Conservation (phyloP, 176 grass and related monocot species). For the Triticum turgidum region DNA sequence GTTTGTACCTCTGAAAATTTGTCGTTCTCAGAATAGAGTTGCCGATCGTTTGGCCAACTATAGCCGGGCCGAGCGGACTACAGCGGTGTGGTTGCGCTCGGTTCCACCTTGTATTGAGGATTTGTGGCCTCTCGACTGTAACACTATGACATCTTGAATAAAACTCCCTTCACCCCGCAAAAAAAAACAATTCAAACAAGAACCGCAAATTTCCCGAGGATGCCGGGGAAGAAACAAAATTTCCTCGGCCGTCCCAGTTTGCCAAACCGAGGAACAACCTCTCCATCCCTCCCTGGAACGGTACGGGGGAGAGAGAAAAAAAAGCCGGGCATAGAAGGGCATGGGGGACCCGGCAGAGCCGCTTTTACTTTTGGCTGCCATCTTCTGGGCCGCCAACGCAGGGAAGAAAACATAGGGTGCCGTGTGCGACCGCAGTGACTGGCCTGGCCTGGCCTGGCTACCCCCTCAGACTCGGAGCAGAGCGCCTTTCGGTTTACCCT, state of each 20-base stretch:
- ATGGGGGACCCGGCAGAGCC: slow-evolving; percentile 43
- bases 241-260: not conserved
- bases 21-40: too few relatives aligned
- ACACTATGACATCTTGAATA: too few relatives aligned
- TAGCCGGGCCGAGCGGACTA: too few relatives aligned
- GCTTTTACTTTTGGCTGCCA: slow-evolving; percentile 66
- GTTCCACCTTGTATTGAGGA: too few relatives aligned
- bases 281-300: not conserved
- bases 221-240: not conserved
- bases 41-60: too few relatives aligned
- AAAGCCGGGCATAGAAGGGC: slow-evolving; percentile 33
- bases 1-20: too few relatives aligned
- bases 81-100: too few relatives aligned
- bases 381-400: slow-evolving; percentile 36
- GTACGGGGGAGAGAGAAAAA: slow-evolving; percentile 1
- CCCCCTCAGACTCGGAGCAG: not conserved
- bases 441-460: not conserved
- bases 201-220: not conserved
- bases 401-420: slow-evolving; percentile 21
- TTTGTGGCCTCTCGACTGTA: too few relatives aligned
- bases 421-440: slow-evolving; percentile 22
- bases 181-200: not conserved
- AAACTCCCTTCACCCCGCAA: too few relatives aligned
- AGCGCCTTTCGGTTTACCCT: slow-evolving; percentile 45
- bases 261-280: not conserved